A percentile compares a stretch with the other conserved stretches of the same genome.
These are phyloP conservation scores for Solioccasus polychromus DNA, from an alignment of 768 basidiomycete species.

Conservation along the genomic window DNA sequence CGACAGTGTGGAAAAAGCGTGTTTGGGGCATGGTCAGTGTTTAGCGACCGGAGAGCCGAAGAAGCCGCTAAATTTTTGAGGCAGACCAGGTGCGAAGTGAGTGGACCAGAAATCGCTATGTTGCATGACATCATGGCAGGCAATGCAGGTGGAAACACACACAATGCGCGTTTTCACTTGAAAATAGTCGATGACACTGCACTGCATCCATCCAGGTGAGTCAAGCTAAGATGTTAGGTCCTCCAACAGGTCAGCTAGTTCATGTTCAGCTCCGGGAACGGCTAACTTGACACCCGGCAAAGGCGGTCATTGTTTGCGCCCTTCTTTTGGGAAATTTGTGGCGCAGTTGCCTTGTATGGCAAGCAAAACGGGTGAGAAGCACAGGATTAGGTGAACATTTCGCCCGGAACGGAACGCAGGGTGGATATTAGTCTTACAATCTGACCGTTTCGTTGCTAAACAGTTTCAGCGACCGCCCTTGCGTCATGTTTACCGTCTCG, in stretches of 20 bases:
- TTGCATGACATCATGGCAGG: too few relatives aligned
- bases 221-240: constrained; percentile 4
- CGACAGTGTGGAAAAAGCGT: constrained; percentile 17
- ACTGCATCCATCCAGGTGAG: constrained; percentile 15
- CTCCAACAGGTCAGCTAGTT: constrained; percentile 3
- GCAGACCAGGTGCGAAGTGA: too few relatives aligned
- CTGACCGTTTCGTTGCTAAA: constrained; percentile 8
- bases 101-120: too few relatives aligned
- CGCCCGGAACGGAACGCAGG: constrained; percentile 22
- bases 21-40: constrained; percentile 10
- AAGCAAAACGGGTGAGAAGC: constrained; percentile 1
- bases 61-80: too few relatives aligned
- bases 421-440: constrained; percentile 5
- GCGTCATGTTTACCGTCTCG: constrained; percentile 25
- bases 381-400: constrained; percentile 23
- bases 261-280: constrained; percentile 18
- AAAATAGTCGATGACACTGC: constrained; percentile 18
- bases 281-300: constrained; percentile 19
- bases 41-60: constrained; percentile 20
- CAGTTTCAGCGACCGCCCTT: constrained; percentile 8
- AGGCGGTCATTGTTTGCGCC: too few relatives aligned
- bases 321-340: neutral
- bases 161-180: constrained; percentile 15
- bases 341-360: constrained; percentile 5
- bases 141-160: constrained; percentile 16